Percentiles rank a stretch among this genome's conserved stretches.
These are phyloP conservation scores for Piloderma croceum DNA, from an alignment of 768 basidiomycete species.

Conservation along the genomic window DNA sequence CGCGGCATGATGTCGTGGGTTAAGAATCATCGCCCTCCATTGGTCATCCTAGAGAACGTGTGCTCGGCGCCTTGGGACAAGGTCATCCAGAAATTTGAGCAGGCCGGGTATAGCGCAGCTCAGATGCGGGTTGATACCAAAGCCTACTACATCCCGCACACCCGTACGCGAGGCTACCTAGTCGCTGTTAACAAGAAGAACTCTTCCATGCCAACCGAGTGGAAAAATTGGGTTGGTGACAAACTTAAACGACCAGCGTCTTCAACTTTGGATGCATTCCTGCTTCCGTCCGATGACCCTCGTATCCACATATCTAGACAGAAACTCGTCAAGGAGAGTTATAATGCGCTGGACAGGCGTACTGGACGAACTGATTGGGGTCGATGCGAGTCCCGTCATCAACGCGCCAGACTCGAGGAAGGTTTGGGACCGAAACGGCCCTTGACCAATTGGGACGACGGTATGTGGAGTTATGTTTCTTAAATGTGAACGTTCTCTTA, in stretches of 20 bases:
- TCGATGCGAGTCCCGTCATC: constrained; percentile 89
- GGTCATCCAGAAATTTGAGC: constrained; percentile 72
- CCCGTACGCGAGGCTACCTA: constrained; percentile 85
- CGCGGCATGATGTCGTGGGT: constrained; percentile 95
- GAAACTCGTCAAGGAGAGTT: constrained; percentile 69
- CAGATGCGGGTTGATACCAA: constrained; percentile 76
- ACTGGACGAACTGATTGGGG: constrained; percentile 85
- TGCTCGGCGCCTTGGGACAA: constrained; percentile 82
- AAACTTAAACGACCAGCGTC: constrained; percentile 81
- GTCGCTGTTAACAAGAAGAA: constrained; percentile 65
- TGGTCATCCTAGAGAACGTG: constrained; percentile 96
- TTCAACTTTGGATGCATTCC: constrained; percentile 83
- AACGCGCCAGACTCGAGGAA: constrained; percentile 81
- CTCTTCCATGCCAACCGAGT: constrained; percentile 58
- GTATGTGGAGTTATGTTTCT: constrained; percentile 31
- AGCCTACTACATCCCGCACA: constrained; percentile 91
- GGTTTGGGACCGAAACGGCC: constrained; percentile 77
- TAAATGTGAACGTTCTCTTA: constrained; percentile 1
- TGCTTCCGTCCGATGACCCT: constrained; percentile 87
- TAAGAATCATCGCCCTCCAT: constrained; percentile 72
- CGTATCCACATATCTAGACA: constrained; percentile 87
- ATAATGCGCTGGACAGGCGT: constrained; percentile 56
- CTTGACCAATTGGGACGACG: constrained; percentile 90
- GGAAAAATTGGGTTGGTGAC: constrained; percentile 55
- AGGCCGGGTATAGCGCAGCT: constrained; percentile 69